Evolutionary conservation across 371 early-diverging fungal genomes (phyloP), one percentile per base, ranked within the genome.

Genomic region (Synchytrium microbalum): DNA sequence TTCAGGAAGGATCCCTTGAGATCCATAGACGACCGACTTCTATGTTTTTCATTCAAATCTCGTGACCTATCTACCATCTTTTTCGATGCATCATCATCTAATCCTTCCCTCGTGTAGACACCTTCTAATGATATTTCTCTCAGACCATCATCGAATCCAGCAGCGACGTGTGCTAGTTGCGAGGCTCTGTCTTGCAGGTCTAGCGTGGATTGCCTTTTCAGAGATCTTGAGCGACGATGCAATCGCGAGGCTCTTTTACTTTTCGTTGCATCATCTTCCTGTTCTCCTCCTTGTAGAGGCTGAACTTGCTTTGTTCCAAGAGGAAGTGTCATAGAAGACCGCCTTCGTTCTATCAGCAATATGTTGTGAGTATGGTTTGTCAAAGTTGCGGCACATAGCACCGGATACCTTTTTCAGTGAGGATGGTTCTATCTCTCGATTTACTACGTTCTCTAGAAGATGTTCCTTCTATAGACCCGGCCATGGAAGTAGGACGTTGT

Each of bases 111-210:
- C 10, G 10, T 38, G 46, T 10, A 38, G 5, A 19, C 46, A 38
- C 46, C 46, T 38, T 38, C 10, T 38, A 38, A 19, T 19, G 46
- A 38, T 19, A 38, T 10, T 38, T 38, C 46, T 38, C 46, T 38
- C 46, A 38, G 46, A 38, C 46, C 46, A 38, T 38, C 46, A 38
- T 38, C 46, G 46, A 38, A 38, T 38, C 46, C 46, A 38, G 46
- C 46, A 38, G 46, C 46, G 5, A 38, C 19, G 10, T 38, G 46
- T 5, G 46, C 46, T 38, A 38, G 19, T 19, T 38, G 46, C 19
- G 5, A 5, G 5, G 19, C 5, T 38, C 46, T 38, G 19, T 38
- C 46, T 38, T 5, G 5, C 19, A 38, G 5, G 5, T 38, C 46
- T 38, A 38, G 10, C 5, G 46, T 38, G 46, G 46, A 38, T 19